phyloP scores from a whole-genome alignment of 106 monocot species.

The Allium fistulosum region DNA sequence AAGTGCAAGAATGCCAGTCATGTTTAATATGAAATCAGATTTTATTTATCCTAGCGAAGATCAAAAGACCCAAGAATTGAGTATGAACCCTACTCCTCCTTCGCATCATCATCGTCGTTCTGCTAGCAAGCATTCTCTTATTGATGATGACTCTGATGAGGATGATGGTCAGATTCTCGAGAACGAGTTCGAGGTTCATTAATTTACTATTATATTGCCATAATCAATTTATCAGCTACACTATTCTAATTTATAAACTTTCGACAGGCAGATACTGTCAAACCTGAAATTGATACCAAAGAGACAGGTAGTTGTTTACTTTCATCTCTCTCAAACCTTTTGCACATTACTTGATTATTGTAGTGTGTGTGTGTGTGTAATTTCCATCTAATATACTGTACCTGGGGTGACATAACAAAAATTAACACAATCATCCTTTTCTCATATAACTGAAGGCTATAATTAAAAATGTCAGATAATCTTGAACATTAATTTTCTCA shows the following conservation, averaged over 20 bases:
- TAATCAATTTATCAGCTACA: background rate
- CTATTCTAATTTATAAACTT: constrained; percentile 10
- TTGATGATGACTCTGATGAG: constrained; percentile 54
- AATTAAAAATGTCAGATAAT: no score
- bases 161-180: constrained; percentile 49
- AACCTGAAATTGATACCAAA: constrained; percentile 21
- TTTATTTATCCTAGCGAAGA: constrained; percentile 15
- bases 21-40: constrained; percentile 24
- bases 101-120: constrained; percentile 22
- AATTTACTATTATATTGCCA: background rate
- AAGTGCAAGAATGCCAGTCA: constrained; percentile 38
- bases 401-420: no score
- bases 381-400: no score
- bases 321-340: no score
- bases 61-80: constrained; percentile 15
- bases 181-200: constrained; percentile 26
- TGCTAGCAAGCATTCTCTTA: constrained; percentile 15
- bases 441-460: no score
- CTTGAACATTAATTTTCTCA: no score
- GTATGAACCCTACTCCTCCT: constrained; percentile 4
- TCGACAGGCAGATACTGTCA: constrained; percentile 14
- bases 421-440: no score
- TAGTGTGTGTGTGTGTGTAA: no score
- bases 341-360: no score
- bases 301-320: constrained; percentile 20